Evolutionary conservation across 1,139 yeast species (phyloP).

Genomic region (Candida pseudoviswanathii): DNA sequence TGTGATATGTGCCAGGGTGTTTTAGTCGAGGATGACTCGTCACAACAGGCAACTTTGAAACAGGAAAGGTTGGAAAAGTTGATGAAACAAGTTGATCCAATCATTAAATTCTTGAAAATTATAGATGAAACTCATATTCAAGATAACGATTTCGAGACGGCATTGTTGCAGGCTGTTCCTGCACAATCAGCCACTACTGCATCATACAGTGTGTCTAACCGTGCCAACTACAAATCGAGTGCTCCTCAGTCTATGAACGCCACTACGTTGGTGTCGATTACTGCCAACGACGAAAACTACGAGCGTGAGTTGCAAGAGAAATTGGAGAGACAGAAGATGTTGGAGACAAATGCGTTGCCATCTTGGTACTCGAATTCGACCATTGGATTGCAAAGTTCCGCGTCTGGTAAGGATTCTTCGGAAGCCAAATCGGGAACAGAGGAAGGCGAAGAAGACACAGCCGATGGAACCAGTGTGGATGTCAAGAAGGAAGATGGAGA

Average conservation of each 20-base stretch:
- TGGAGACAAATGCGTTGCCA: constrained; percentile 93
- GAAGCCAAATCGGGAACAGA: constrained; percentile 10
- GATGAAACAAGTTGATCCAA: constrained; percentile 89
- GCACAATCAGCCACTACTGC: constrained; percentile 74
- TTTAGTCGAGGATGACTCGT: constrained; percentile 87
- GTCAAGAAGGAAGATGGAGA: background rate
- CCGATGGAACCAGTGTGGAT: constrained; percentile 6
- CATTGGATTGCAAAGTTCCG: constrained; percentile 61
- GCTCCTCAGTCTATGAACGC: constrained; percentile 47
- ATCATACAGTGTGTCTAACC: constrained; percentile 52
- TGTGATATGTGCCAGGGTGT: constrained; percentile 82
- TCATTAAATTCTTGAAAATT: constrained; percentile 77
- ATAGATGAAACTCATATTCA: constrained; percentile 85
- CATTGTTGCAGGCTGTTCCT: constrained; percentile 78
- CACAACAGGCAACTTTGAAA: constrained; percentile 76
- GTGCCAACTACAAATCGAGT: constrained; percentile 33
- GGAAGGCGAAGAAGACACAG: constrained; percentile 16
- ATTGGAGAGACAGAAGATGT: constrained; percentile 69
- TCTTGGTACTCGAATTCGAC: constrained; percentile 95
- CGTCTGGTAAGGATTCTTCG: constrained; percentile 7
- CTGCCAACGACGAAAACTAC: constrained; percentile 84
- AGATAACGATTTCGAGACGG: constrained; percentile 84
- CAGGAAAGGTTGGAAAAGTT: constrained; percentile 82
- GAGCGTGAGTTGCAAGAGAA: constrained; percentile 65
- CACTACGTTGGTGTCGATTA: constrained; percentile 85